Evolutionary conservation across 805 yeast species (phyloP).

Genomic region (Ogataea zsoltii): DNA sequence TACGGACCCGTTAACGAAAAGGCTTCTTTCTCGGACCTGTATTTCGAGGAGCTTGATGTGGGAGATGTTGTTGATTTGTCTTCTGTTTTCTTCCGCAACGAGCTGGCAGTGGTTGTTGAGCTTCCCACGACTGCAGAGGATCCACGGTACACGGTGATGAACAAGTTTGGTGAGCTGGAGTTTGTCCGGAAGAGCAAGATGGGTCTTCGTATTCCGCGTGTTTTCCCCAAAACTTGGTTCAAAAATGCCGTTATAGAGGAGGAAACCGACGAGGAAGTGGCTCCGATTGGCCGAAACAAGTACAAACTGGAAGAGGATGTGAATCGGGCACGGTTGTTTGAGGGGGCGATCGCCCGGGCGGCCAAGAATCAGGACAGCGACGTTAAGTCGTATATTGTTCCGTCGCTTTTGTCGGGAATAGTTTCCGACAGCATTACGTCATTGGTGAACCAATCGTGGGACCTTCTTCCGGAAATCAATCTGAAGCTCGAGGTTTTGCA

Average conservation of each 20-base stretch:
- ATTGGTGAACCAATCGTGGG: constrained; percentile 32
- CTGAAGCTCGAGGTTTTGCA: constrained; percentile 38
- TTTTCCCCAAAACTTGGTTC: constrained; percentile 44
- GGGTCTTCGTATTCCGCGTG: constrained; percentile 53
- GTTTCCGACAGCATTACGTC: constrained; percentile 30
- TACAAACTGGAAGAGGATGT: constrained; percentile 33
- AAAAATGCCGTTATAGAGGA: constrained; percentile 32
- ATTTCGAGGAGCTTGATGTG: constrained; percentile 36
- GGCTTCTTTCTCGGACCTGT: constrained; percentile 23
- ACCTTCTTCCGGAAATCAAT: constrained; percentile 32
- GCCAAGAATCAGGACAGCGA: constrained; percentile 10
- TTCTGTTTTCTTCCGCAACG: constrained; percentile 41
- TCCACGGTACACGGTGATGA: constrained; percentile 56
- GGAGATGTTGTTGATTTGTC: constrained; percentile 67
- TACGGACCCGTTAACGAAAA: constrained; percentile 5
- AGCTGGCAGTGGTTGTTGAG: constrained; percentile 54
- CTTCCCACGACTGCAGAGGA: constrained; percentile 51
- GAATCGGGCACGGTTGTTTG: constrained; percentile 30
- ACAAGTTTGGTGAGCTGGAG: constrained; percentile 55
- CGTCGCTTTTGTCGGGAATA: constrained; percentile 33
- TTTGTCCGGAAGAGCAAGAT: constrained; percentile 49
- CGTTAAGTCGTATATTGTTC: constrained; percentile 32
- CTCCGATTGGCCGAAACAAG: constrained; percentile 36
- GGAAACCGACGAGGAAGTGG: constrained; percentile 13
- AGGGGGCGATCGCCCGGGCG: constrained; percentile 27